Evolutionary conservation across 345 rosid species (phyloP).

Genomic region (Citrus australasica): DNA sequence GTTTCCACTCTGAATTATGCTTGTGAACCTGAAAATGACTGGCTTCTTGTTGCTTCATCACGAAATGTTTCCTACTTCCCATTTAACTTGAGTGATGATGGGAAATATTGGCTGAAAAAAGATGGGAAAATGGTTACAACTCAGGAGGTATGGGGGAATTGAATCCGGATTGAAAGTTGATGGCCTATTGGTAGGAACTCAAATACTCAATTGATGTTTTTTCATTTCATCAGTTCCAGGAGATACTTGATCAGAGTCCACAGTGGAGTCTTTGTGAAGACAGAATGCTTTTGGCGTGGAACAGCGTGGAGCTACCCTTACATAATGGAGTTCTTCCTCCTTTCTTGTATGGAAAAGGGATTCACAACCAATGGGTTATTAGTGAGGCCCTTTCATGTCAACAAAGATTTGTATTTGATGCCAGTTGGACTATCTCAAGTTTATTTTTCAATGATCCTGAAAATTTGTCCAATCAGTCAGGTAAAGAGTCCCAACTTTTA

Average conservation of each 20-base stretch:
- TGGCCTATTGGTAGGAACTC: slow-evolving; percentile 8
- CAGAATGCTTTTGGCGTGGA: slow-evolving; percentile 79
- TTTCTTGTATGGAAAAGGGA: slow-evolving; percentile 70
- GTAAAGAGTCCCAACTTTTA: slow-evolving; percentile 13
- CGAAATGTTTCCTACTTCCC: slow-evolving; percentile 49
- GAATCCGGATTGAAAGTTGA: slow-evolving; percentile 23
- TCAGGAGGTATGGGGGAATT: slow-evolving; percentile 54
- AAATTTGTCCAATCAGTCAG: slow-evolving; percentile 18
- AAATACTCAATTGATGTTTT: slow-evolving; percentile 27
- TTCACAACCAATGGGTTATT: slow-evolving; percentile 62
- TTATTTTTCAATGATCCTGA: slow-evolving; percentile 30
- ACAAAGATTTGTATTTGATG: slow-evolving; percentile 73
- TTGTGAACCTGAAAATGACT: slow-evolving; percentile 47
- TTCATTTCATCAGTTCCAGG: slow-evolving; percentile 67
- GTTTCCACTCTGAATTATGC: slow-evolving; percentile 52
- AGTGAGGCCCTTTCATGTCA: slow-evolving; percentile 62
- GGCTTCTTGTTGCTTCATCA: slow-evolving; percentile 79
- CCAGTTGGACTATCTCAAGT: slow-evolving; percentile 62
- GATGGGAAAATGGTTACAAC: slow-evolving; percentile 43
- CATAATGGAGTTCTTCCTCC: slow-evolving; percentile 82
- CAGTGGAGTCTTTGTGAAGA: slow-evolving; percentile 39
- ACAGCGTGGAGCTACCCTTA: slow-evolving; percentile 47
- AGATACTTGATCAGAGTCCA: slow-evolving; percentile 34
- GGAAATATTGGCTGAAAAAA: slow-evolving; percentile 52
- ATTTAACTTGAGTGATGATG: slow-evolving; percentile 45